Conservation (phyloP, 768 basidiomycete species). For the Panus rudis region DNA sequence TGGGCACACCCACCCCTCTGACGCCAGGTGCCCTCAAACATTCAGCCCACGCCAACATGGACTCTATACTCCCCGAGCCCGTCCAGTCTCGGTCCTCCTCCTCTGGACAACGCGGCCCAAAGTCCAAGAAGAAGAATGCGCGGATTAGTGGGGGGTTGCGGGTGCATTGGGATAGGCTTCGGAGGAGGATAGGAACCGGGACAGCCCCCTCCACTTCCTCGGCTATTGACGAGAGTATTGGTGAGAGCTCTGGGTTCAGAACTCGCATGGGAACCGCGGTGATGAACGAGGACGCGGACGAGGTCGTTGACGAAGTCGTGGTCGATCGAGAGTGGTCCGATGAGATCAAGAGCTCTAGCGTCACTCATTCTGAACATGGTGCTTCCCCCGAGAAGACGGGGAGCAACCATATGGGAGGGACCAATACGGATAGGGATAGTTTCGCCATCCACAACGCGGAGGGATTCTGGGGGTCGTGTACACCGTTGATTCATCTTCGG, state of each 20-base stretch:
- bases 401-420: constrained; percentile 29
- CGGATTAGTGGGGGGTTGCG: constrained; percentile 20
- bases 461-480: constrained; percentile 29
- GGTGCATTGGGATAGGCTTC: constrained; percentile 25
- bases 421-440: constrained; percentile 33
- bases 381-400: constrained; percentile 42
- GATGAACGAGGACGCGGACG: constrained; percentile 27
- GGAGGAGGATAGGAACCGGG: constrained; percentile 26
- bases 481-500: constrained; percentile 38
- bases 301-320: constrained; percentile 62
- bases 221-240: constrained; percentile 38
- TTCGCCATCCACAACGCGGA: constrained; percentile 24
- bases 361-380: constrained; percentile 45
- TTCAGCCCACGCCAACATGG: background rate
- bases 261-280: constrained; percentile 15
- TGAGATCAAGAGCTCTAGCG: constrained; percentile 45
- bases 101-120: constrained; percentile 9
- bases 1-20: constrained; percentile 12
- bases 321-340: constrained; percentile 68
- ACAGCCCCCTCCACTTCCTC: constrained; percentile 44
- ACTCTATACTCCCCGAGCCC: constrained; percentile 1
- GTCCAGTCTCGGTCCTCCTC: constrained; percentile 1
- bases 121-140: constrained; percentile 18
- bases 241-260: constrained; percentile 33
- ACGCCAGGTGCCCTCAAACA: constrained; percentile 8